Evolutionary conservation across 2,329 filamentous ascomycete genomes (phyloP).

Genomic region (Aphanocladium album): DNA sequence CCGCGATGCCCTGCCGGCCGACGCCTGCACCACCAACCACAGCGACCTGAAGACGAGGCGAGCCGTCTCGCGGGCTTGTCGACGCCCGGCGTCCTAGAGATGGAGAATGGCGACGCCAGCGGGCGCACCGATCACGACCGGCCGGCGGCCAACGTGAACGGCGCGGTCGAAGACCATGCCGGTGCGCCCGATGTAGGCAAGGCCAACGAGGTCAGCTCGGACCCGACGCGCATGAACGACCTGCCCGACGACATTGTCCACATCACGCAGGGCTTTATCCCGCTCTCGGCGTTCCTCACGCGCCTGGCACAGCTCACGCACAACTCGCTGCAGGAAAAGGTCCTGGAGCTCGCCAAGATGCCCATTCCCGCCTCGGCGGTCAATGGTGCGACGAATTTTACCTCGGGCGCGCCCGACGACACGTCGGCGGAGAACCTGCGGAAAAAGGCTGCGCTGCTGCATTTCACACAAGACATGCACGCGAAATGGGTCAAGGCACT

Average conservation of each 20-base stretch:
- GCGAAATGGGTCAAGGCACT: slow-evolving; percentile 89
- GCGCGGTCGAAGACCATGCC: slow-evolving; percentile 34
- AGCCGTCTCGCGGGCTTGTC: not conserved
- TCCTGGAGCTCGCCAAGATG: slow-evolving; percentile 66
- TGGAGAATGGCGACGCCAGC: slow-evolving; percentile 51
- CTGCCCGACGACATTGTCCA: slow-evolving; percentile 61
- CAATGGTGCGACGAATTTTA: slow-evolving; percentile 44
- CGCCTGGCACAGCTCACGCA: slow-evolving; percentile 80
- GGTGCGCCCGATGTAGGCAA: slow-evolving; percentile 30
- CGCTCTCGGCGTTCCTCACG: slow-evolving; percentile 68
- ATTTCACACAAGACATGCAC: slow-evolving; percentile 74
- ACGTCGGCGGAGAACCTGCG: slow-evolving; percentile 59
- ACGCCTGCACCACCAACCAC: slow-evolving; percentile 4
- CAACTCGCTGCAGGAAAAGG: slow-evolving; percentile 66
- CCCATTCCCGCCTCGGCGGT: slow-evolving; percentile 46
- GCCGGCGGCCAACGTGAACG: slow-evolving; percentile 31
- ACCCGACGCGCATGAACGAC: slow-evolving; percentile 46
- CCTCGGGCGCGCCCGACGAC: slow-evolving; percentile 43
- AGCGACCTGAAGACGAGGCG: not conserved
- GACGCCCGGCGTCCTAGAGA: slow-evolving; percentile 50
- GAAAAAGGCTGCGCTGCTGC: slow-evolving; percentile 71
- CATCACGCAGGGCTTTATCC: slow-evolving; percentile 70
- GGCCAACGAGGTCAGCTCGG: slow-evolving; percentile 18
- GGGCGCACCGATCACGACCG: slow-evolving; percentile 54
- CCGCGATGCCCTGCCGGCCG: slow-evolving; percentile 1